Evolutionary conservation across 345 rosid species (phyloP).

Genomic region (Aurinia saxatilis): DNA sequence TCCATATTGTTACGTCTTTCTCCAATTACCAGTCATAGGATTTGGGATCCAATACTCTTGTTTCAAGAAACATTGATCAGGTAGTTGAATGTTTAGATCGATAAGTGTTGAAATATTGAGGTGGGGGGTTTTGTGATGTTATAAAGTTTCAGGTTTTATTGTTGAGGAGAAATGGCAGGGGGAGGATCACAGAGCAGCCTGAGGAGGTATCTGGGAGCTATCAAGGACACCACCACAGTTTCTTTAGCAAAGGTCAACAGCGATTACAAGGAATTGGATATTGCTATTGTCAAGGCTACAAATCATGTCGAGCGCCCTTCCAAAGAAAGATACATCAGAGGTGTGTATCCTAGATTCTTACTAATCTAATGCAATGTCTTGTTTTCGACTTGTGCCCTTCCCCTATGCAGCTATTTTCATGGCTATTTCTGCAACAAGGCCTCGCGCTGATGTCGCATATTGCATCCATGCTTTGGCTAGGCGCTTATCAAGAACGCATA

Average conservation of each 20-base stretch:
- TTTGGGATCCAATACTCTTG: too few species aligned
- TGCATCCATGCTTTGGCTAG: slow-evolving; percentile 92
- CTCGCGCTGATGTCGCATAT: slow-evolving; percentile 98
- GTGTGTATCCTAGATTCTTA: too few species aligned
- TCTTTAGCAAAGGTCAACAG: slow-evolving; percentile 97
- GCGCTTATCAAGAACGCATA: slow-evolving; percentile 79
- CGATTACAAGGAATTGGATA: slow-evolving; percentile 96
- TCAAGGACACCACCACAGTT: slow-evolving; percentile 95
- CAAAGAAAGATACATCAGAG: slow-evolving; percentile 78
- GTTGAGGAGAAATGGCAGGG: slow-evolving; percentile 56
- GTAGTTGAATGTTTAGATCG: too few species aligned
- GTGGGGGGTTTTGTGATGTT: too few species aligned
- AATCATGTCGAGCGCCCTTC: slow-evolving; percentile 94
- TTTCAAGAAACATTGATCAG: too few species aligned
- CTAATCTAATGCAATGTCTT: too few species aligned
- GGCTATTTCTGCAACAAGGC: slow-evolving; percentile 92
- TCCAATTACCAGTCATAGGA: background rate
- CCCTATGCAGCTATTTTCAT: slow-evolving; percentile 76
- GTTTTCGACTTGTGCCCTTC: too few species aligned
- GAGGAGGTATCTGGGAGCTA: slow-evolving; percentile 90
- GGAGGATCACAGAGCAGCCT: slow-evolving; percentile 83
- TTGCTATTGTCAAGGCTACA: slow-evolving; percentile 92
- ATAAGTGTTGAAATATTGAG: too few species aligned
- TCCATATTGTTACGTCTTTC: background rate
- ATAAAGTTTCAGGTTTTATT: too few species aligned